phyloP scores from a whole-genome alignment of 2,329 filamentous ascomycete genomes.

The Pseudogymnoascus sp. region DNA sequence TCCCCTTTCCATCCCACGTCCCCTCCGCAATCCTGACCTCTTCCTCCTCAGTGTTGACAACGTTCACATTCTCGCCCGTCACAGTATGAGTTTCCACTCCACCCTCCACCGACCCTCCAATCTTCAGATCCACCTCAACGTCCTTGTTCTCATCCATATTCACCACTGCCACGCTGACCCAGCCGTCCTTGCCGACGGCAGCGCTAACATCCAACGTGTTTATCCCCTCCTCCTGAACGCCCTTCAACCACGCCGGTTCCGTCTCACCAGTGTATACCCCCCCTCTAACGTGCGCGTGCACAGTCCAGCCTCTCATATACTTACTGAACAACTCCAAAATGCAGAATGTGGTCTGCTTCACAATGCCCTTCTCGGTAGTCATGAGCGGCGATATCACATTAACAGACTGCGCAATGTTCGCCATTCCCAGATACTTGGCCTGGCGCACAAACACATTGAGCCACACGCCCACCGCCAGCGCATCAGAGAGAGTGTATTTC shows the following conservation, averaged over 20 bases:
- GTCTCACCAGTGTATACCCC: conserved; percentile 61
- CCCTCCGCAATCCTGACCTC: conserved; percentile 54
- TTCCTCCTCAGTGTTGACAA: conserved; percentile 56
- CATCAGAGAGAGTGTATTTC: conserved; percentile 55
- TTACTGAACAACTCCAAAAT: conserved; percentile 53
- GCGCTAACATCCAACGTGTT: conserved; percentile 66
- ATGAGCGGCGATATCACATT: conserved; percentile 63
- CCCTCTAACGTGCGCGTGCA: conserved; percentile 58
- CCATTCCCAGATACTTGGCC: conserved; percentile 56
- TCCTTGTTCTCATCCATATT: conserved; percentile 59
- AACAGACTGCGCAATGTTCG: conserved; percentile 59
- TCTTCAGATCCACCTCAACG: conserved; percentile 50
- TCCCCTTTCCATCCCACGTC: conserved; percentile 56
- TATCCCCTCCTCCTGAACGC: conserved; percentile 54
- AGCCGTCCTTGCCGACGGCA: conserved; percentile 49
- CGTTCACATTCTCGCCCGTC: conserved; percentile 47
- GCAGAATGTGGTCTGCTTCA: conserved; percentile 61
- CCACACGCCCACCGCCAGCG: conserved; percentile 55
- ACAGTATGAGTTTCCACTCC: conserved; percentile 57
- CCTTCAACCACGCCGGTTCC: conserved; percentile 56
- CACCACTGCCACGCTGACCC: conserved; percentile 61
- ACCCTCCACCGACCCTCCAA: conserved; percentile 39
- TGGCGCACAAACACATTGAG: conserved; percentile 59
- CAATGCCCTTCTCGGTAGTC: conserved; percentile 49
- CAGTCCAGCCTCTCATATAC: conserved; percentile 66